Percentiles rank a stretch among this genome's conserved stretches.
These are phyloP conservation scores for Suillus sp. DNA, from an alignment of 768 basidiomycete species.

Conservation along the genomic window DNA sequence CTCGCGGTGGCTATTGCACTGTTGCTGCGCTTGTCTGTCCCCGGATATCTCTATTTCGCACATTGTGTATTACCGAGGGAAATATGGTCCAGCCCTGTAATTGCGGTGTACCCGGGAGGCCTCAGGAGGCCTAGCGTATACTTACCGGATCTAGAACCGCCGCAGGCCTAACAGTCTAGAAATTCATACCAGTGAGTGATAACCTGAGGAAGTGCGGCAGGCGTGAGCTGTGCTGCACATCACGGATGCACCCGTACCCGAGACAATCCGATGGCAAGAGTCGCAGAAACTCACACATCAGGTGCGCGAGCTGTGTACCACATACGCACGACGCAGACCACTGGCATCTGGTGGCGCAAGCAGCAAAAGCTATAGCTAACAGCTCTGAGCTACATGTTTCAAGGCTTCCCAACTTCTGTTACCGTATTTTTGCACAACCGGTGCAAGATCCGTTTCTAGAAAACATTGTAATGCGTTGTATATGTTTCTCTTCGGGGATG, in stretches of 20 bases:
- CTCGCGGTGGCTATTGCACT: too few species aligned
- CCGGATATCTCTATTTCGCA: not conserved
- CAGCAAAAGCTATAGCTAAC: not conserved
- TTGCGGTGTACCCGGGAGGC: not conserved
- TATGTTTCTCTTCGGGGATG: not conserved
- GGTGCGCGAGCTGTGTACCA: not conserved
- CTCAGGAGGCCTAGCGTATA: not conserved
- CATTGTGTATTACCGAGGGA: not conserved
- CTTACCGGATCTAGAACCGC: not conserved
- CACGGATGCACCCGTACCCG: not conserved
- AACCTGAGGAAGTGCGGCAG: not conserved
- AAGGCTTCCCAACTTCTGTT: not conserved
- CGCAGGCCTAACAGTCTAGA: not conserved
- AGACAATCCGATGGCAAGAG: not conserved
- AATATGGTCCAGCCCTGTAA: not conserved
- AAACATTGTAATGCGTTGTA: not conserved
- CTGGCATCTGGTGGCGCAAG: not conserved
- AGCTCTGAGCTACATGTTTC: not conserved
- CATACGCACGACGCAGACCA: not conserved
- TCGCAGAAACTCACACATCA: not conserved
- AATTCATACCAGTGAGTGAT: not conserved
- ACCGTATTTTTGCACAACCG: not conserved
- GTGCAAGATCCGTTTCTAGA: conserved; percentile 1
- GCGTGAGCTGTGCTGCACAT: not conserved
- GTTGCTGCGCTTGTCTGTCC: too few species aligned